These are phyloP conservation scores for Sequoiadendron giganteum DNA, from an alignment of 75 land plant species.

Conservation along the genomic window DNA sequence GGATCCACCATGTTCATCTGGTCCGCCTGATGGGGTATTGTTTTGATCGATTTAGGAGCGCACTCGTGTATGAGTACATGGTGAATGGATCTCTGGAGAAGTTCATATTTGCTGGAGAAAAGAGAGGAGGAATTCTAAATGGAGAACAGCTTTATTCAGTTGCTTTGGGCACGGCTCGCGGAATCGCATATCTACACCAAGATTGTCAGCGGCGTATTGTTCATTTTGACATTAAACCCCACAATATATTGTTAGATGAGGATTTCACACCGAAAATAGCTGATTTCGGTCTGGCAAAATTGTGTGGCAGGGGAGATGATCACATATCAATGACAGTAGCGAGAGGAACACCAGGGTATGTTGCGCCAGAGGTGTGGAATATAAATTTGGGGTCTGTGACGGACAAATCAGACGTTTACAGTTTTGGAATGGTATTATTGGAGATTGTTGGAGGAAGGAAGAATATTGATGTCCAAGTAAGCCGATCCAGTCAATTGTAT, in stretches of 20 bases:
- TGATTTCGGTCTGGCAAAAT: conserved; percentile 45
- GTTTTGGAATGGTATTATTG: conserved; percentile 30
- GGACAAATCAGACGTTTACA: conserved; percentile 29
- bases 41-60: too few species aligned
- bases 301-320: conserved; percentile 12
- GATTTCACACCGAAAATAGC: conserved; percentile 56
- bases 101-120: conserved; percentile 3
- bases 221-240: conserved; percentile 63
- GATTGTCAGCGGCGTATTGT: conserved; percentile 48
- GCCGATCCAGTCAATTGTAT: not conserved
- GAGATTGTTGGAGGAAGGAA: conserved; percentile 27
- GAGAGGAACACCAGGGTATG: conserved; percentile 24
- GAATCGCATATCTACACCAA: conserved; percentile 54
- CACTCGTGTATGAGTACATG: conserved; percentile 11
- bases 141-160: conserved; percentile 34
- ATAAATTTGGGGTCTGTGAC: conserved; percentile 5
- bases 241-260: conserved; percentile 51
- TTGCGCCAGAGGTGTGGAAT: conserved; percentile 22
- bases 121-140: not conserved
- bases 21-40: too few species aligned
- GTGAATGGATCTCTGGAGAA: conserved; percentile 24
- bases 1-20: too few species aligned
- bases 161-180: conserved; percentile 24
- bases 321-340: conserved; percentile 12
- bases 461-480: not conserved